phyloP scores from a whole-genome alignment of 2,329 filamentous ascomycete species.

The Ceratocystis lukuohia region DNA sequence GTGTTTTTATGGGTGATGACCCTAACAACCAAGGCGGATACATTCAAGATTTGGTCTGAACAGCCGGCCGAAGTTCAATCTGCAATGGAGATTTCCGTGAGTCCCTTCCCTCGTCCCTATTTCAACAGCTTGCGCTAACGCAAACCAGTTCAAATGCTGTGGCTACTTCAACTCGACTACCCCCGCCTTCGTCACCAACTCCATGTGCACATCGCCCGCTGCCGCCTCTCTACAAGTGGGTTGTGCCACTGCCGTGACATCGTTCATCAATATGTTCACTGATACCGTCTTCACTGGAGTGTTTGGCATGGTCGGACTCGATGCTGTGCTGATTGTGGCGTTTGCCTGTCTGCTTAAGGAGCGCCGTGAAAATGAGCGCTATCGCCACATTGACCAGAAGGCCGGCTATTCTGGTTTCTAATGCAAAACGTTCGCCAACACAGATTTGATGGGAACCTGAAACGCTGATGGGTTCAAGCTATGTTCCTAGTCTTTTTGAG shows the following conservation, averaged over 20 bases:
- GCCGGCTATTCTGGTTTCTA: conserved; percentile 40
- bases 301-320: conserved; percentile 64
- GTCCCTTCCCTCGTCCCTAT: conserved; percentile 23
- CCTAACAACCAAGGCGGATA: conserved; percentile 49
- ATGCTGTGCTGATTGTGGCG: conserved; percentile 54
- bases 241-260: conserved; percentile 54
- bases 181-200: conserved; percentile 57
- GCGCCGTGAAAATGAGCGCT: conserved; percentile 65
- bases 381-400: conserved; percentile 73
- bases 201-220: conserved; percentile 54
- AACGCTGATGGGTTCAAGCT: background rate
- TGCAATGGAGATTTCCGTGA: conserved; percentile 56
- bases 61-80: conserved; percentile 47
- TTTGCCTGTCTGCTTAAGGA: conserved; percentile 68
- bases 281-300: conserved; percentile 66
- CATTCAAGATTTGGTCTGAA: conserved; percentile 46
- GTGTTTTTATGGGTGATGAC: conserved; percentile 62
- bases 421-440: conserved; percentile 11
- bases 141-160: conserved; percentile 58
- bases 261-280: conserved; percentile 56
- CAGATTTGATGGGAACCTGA: background rate
- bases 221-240: conserved; percentile 56
- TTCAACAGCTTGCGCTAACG: background rate
- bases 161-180: conserved; percentile 62
- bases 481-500: background rate